Conservation (phyloP, 2,329 filamentous ascomycete genomes). For the Acephala macrosclerotiorum region DNA sequence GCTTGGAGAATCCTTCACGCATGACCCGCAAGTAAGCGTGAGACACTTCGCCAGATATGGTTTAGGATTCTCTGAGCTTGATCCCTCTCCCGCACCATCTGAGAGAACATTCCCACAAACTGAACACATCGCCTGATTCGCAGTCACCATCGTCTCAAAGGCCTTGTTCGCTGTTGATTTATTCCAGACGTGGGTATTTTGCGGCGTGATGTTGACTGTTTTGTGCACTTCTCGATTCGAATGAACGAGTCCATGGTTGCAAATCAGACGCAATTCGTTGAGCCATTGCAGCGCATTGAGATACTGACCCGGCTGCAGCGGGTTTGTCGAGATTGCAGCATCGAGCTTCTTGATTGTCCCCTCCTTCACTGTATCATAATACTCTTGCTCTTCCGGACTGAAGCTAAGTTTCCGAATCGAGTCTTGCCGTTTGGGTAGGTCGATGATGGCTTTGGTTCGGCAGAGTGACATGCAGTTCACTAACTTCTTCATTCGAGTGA, state of each 20-base stretch:
- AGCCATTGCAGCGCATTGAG: constrained; percentile 54
- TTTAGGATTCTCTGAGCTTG: constrained; percentile 12
- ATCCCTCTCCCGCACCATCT: constrained; percentile 4
- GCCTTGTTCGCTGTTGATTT: constrained; percentile 42
- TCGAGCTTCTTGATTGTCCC: constrained; percentile 45
- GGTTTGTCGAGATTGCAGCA: constrained; percentile 42
- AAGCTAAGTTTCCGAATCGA: constrained; percentile 47
- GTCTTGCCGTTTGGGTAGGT: constrained; percentile 49
- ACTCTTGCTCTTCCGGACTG: constrained; percentile 43
- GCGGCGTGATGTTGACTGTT: neutral
- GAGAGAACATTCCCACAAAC: constrained; percentile 15
- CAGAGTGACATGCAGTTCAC: constrained; percentile 50
- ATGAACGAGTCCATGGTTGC: constrained; percentile 54
- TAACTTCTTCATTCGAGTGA: constrained; percentile 44
- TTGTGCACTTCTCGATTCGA: constrained; percentile 40
- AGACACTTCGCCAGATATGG: constrained; percentile 46
- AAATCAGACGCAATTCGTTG: constrained; percentile 53
- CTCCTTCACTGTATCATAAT: constrained; percentile 46
- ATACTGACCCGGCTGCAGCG: constrained; percentile 38
- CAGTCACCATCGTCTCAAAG: constrained; percentile 37
- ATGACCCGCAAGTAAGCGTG: constrained; percentile 45
- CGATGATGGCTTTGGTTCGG: constrained; percentile 48
- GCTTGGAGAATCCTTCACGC: constrained; percentile 26
- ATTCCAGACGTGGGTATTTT: constrained; percentile 4
- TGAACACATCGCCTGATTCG: constrained; percentile 19